Conservation (phyloP, 805 yeast genomes). For the Zygoascus bituminiphila region DNA sequence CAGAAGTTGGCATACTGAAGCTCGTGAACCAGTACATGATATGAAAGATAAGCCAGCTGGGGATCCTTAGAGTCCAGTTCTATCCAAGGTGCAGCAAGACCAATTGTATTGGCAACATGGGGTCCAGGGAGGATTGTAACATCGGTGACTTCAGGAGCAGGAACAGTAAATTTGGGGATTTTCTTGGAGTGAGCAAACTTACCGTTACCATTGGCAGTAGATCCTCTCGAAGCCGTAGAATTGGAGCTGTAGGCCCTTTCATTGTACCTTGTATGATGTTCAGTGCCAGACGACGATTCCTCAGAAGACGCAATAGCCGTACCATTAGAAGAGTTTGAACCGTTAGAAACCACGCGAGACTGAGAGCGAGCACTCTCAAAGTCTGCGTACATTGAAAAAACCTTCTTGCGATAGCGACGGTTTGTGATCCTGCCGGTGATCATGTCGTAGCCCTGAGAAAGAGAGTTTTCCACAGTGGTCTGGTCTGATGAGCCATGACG, state of each 20-base stretch:
- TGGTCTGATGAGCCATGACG: constrained; percentile 24
- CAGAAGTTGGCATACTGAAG: constrained; percentile 49
- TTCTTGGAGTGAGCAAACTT: background rate
- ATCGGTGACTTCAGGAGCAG: constrained; percentile 36
- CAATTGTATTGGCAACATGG: constrained; percentile 40
- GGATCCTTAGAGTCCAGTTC: constrained; percentile 51
- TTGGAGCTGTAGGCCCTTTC: background rate
- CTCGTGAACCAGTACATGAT: constrained; percentile 52
- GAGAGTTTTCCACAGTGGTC: constrained; percentile 24
- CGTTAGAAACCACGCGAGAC: background rate
- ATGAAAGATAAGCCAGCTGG: constrained; percentile 43
- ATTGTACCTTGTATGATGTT: background rate
- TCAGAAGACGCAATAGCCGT: background rate
- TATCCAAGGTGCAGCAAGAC: constrained; percentile 60
- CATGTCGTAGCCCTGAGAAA: constrained; percentile 41
- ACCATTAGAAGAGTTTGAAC: background rate
- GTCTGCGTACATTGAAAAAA: constrained; percentile 15
- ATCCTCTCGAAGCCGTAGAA: background rate
- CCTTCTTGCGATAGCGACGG: constrained; percentile 26
- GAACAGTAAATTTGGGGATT: constrained; percentile 22
- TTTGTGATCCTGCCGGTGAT: constrained; percentile 51
- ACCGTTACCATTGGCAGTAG: background rate
- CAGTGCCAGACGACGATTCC: background rate
- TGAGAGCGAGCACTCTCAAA: constrained; percentile 5
- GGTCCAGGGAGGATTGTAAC: constrained; percentile 37